Evolutionary conservation across 768 basidiomycete species (phyloP).

Genomic region (Polyporus arcularius): DNA sequence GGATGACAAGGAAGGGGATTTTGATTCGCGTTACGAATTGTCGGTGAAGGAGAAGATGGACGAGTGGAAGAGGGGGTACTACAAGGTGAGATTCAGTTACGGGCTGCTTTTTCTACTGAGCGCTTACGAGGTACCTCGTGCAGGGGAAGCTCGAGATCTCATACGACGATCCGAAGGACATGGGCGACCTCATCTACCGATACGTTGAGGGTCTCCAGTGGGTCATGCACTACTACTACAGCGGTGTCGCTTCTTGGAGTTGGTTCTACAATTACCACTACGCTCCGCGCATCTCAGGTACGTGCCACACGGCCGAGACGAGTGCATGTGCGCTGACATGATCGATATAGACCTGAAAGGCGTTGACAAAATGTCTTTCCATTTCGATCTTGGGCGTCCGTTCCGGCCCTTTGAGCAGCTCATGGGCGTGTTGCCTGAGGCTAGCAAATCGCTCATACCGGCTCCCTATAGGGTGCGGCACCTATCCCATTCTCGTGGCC

Average conservation of each 20-base stretch:
- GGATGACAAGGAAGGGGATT: constrained; percentile 69
- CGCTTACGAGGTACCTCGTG: constrained; percentile 19
- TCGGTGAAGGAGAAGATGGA: constrained; percentile 82
- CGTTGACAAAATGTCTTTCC: constrained; percentile 79
- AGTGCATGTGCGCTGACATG: constrained; percentile 18
- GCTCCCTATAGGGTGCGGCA: constrained; percentile 71
- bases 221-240: constrained; percentile 99
- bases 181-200: constrained; percentile 70
- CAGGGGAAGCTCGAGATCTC: constrained; percentile 88
- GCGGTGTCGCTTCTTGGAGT: constrained; percentile 95
- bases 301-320: constrained; percentile 19
- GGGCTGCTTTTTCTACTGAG: not conserved
- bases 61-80: constrained; percentile 91
- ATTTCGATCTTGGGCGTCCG: constrained; percentile 84
- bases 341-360: constrained; percentile 54
- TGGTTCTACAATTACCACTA: constrained; percentile 99
- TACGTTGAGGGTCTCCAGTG: constrained; percentile 97
- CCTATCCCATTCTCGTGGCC: not conserved
- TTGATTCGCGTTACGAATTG: constrained; percentile 77
- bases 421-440: constrained; percentile 95
- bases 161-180: constrained; percentile 64
- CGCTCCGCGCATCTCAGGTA: constrained; percentile 94
- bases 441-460: constrained; percentile 88
- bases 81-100: constrained; percentile 55
- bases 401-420: constrained; percentile 95